These are phyloP conservation scores for Scutellaria baicalensis DNA, from an alignment of 257 asterid species.

Conservation along the genomic window DNA sequence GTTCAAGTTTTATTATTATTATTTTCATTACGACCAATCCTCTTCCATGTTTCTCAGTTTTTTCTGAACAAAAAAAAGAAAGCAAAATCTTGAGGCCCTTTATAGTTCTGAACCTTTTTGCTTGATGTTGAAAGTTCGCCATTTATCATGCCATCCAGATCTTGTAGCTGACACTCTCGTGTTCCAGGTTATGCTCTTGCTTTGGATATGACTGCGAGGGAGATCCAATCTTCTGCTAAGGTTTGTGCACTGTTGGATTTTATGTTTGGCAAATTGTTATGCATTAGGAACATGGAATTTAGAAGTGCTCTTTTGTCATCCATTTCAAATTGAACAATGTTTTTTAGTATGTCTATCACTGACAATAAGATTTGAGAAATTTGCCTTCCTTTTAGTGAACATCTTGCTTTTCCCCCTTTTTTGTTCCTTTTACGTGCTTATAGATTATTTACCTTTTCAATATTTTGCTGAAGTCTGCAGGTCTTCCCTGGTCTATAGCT, in stretches of 20 bases:
- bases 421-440: not conserved
- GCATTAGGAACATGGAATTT: not conserved
- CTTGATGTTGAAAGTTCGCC: not conserved
- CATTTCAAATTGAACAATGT: not conserved
- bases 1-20: not conserved
- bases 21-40: not conserved
- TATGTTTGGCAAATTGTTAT: not conserved
- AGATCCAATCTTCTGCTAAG: slow-evolving; percentile 87
- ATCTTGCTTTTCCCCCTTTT: not conserved
- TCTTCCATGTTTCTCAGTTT: not conserved
- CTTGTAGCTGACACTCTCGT: not conserved
- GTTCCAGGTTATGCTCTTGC: slow-evolving; percentile 95
- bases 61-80: not conserved
- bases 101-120: not conserved
- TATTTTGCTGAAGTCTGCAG: slow-evolving; percentile 73
- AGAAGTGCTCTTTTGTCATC: not conserved
- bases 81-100: not conserved
- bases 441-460: slow-evolving; percentile 1
- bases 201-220: slow-evolving; percentile 98
- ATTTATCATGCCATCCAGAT: not conserved
- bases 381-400: not conserved
- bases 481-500: slow-evolving; percentile 98
- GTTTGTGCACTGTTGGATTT: slow-evolving; percentile 30
- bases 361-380: not conserved
- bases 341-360: not conserved